phyloP scores from a whole-genome alignment of 164 flowering plant species.

The Buxus sempervirens region DNA sequence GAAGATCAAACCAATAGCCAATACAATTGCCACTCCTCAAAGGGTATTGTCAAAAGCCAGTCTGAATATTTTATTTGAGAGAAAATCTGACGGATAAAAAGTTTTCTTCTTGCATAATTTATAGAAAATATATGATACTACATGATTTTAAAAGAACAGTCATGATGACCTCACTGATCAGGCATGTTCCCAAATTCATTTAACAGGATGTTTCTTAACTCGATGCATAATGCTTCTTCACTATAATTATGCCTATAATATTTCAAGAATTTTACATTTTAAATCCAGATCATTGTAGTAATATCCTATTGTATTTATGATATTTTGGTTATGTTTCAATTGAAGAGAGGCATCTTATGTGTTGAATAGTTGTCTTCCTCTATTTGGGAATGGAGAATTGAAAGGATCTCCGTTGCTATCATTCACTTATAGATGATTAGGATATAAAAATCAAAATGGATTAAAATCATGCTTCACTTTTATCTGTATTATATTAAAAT shows the following conservation, averaged over 20 bases:
- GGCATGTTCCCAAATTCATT: not conserved
- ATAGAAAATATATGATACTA: not conserved
- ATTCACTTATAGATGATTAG: not conserved
- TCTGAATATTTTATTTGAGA: not conserved
- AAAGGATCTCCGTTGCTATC: too few species aligned
- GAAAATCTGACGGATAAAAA: not conserved
- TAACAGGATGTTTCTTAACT: not conserved
- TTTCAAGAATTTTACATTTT: too few species aligned
- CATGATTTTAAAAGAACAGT: not conserved
- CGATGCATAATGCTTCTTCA: too few species aligned
- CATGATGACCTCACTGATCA: not conserved
- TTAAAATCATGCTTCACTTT: too few species aligned
- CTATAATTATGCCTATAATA: not conserved
- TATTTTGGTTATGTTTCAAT: not conserved
- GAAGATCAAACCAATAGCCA: not conserved
- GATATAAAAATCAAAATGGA: too few species aligned
- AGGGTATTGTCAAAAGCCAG: not conserved
- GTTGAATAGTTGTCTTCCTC: not conserved
- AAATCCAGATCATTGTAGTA: not conserved
- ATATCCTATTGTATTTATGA: not conserved
- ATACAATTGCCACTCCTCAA: not conserved
- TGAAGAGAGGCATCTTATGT: not conserved
- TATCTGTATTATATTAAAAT: not conserved
- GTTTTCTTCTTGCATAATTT: too few species aligned
- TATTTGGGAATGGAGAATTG: too few species aligned